Evolutionary conservation across 139 green algal species (phyloP), one percentile per base, ranked within the genome.

Genomic region (Desmodesmus armatus): DNA sequence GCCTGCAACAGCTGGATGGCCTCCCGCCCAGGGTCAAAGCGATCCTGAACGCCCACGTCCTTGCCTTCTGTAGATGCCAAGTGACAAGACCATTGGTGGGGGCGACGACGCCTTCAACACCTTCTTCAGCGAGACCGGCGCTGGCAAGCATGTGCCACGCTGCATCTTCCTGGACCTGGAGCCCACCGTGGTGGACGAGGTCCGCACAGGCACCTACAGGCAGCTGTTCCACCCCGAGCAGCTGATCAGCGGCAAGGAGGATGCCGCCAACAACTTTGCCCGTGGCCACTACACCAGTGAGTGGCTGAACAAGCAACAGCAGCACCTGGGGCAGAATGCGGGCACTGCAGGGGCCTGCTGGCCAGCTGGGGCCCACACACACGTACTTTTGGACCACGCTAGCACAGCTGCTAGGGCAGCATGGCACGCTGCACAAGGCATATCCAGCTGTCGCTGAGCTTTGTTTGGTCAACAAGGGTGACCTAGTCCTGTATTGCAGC

Each of bases 161-260:
- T 94, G 88, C 89, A 94, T 99, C 73, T 98, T 98, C 90, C 92
- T 99, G 25, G 96, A 99, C 88, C 94, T 99, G 82, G 96, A 99
- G 94, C 95, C 95, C 82, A 99, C 96, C 75, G 96, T 99, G 53
- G 96, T 99, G 44, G 96, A 99, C 80, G 96, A 99, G 93, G 95
- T 98, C 83, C 94, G 96, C 90, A 98, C 95, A 65, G 96, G 96
- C 89, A 98, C 96, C 83, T 98, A 98, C 93, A 92, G 95, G 89
- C 95, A 99, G 95, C 94, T 99, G 90, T 99, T 98, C 95, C 96
- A 99, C 92, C 96, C 96, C 71, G 96, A 98, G 93, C 96, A 99
- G 96, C 95, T 99, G 78, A 99, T 99, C 93, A 96, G 91, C 66
- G 96, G 96, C 87, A 99, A 99, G 94, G 96, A 99, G 91, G 89